These are phyloP conservation scores for Apiotrichum gracile DNA, from an alignment of 1,284 basidiomycete species.

Conservation along the genomic window DNA sequence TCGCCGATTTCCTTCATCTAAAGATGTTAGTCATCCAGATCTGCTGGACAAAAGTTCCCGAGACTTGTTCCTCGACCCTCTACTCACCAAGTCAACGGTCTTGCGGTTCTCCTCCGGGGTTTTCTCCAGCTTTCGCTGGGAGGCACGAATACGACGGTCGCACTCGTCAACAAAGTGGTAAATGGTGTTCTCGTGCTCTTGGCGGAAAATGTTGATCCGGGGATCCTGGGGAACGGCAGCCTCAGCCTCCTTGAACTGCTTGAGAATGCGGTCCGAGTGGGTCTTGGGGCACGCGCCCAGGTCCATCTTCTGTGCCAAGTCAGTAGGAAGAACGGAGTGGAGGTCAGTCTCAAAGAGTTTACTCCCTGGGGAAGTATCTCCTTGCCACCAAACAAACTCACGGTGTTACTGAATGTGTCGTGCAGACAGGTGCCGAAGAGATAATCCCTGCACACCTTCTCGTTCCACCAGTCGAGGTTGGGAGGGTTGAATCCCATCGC, in stretches of 20 bases:
- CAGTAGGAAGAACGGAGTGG: background rate
- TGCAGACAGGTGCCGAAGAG: constrained; percentile 97
- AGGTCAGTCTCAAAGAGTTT: too few relatives aligned
- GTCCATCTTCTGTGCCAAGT: constrained; percentile 91
- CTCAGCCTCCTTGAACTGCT: constrained; percentile 77
- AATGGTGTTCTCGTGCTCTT: constrained; percentile 92
- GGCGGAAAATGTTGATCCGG: constrained; percentile 74
- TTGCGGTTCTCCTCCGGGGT: constrained; percentile 99
- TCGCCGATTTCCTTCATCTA: constrained; percentile 99
- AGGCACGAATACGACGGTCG: constrained; percentile 88
- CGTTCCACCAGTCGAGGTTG: constrained; percentile 90
- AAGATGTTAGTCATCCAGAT: background rate
- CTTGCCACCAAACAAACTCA: constrained; percentile 49
- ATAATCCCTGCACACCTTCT: constrained; percentile 99
- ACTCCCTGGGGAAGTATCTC: background rate
- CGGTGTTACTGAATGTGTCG: constrained; percentile 95
- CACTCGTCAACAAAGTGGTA: constrained; percentile 96
- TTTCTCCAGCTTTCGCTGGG: constrained; percentile 93
- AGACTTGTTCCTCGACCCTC: background rate
- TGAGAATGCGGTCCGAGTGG: constrained; percentile 88
- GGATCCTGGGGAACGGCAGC: constrained; percentile 70
- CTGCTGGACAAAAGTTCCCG: background rate
- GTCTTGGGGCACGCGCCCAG: constrained; percentile 95
- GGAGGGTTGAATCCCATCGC: constrained; percentile 91
- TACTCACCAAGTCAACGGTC: constrained; percentile 81